Evolutionary conservation across 768 basidiomycete genomes (phyloP), one percentile per base, ranked within the genome.

Genomic region (Suillus subluteus): DNA sequence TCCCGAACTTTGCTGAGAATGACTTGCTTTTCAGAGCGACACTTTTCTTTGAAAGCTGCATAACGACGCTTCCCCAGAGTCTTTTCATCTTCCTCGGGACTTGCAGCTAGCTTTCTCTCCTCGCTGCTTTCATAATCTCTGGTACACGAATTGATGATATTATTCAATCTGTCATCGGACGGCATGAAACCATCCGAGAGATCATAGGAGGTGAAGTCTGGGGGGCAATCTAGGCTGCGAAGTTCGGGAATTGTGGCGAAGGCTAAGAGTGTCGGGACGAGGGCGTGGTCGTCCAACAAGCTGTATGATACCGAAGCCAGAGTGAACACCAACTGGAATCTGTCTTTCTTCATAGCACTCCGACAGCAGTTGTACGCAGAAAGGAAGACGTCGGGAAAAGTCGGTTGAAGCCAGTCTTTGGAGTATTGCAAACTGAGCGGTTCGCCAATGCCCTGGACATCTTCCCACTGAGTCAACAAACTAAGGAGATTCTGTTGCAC

Each of bases 301-400:
- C 62, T 58, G 67, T 79, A 81, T 15, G 69, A 73, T 72, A 80
- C 73, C 2, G 78, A 72, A 5, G 78, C 69, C 6, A 81, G 68
- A 5, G 74, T 71, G 58, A 82, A 82, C 13, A 73, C 58, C 12
- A 82, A 30, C 21, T 67, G 71, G 18, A 38, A 71, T 63, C 68
- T 69, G 52, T 73, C 65, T 13, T 67, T 32, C 13, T 26, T 8
- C 26, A 63, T 66, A 1, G 63, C 18, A 35, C 54, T 37, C 52
- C 74, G 75, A 30, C 74, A 73, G 8, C 72, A 56, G n/a, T 76
- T 61, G 54, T 79, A 81, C 1, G 72, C 55, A 16, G 72, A 62
- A 41, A 81, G 64, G 72, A 78, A 81, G 6, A 69, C 64, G 0
- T 65, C 58, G 0, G 69, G 50, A 9, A 79, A 68, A 38, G 65